Conservation (phyloP, 2,329 filamentous ascomycete genomes). For the Colletotrichum incanum region DNA sequence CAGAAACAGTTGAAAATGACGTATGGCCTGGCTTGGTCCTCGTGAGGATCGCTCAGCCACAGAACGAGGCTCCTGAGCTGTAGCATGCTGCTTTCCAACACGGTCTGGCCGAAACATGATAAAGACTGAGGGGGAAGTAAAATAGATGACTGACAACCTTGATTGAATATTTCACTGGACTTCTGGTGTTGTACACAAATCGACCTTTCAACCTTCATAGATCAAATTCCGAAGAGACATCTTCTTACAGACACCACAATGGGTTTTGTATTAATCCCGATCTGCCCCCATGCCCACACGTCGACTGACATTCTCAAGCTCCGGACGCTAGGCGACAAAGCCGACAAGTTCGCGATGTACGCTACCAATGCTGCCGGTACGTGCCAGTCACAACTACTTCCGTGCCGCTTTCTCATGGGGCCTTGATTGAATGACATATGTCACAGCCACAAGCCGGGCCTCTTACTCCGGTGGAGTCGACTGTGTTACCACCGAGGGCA, state of each 20-base stretch:
- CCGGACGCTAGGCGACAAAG: not conserved
- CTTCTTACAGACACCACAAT: not conserved
- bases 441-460: not conserved
- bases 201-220: no score
- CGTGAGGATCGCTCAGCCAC: not conserved
- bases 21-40: not conserved
- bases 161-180: no score
- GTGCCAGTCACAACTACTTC: not conserved
- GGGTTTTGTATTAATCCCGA: slow-evolving; percentile 7
- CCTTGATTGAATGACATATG: not conserved
- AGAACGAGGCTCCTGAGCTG: not conserved
- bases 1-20: not conserved
- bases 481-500: not conserved
- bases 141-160: not conserved
- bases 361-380: slow-evolving; percentile 8
- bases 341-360: slow-evolving; percentile 10
- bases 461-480: not conserved
- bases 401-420: rapidly evolving
- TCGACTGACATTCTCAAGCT: not conserved
- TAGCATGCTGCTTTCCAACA: not conserved
- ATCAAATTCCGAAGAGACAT: not conserved
- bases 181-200: not conserved
- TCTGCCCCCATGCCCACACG: no score
- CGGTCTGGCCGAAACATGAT: no score
- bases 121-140: no score